Evolutionary conservation across 257 asterid genomes (phyloP).

Genomic region (Solanum bulbocastanum): DNA sequence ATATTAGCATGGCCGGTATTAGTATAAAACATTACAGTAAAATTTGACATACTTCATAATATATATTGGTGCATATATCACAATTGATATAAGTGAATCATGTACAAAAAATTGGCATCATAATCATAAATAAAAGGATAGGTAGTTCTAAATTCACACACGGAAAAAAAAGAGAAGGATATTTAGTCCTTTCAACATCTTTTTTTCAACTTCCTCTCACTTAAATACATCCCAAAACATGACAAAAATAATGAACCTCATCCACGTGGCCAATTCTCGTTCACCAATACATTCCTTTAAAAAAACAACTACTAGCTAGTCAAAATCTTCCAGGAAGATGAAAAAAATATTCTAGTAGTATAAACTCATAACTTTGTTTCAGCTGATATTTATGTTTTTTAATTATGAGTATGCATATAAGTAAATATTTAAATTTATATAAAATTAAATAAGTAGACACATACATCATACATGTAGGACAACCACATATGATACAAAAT

Average conservation of each 20-base stretch:
- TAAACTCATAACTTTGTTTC: background rate
- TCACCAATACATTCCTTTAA: background rate
- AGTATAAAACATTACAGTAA: background rate
- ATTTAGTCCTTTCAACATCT: background rate
- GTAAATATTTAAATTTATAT: no score
- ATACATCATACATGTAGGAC: no score
- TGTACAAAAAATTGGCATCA: background rate
- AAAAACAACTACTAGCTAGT: background rate
- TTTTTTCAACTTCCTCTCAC: background rate
- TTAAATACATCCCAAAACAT: background rate
- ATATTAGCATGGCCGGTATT: background rate
- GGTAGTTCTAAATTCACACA: background rate
- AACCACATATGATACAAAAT: no score
- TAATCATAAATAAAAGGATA: background rate
- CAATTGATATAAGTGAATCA: background rate
- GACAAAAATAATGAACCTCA: background rate
- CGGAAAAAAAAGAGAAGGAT: background rate
- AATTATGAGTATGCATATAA: no score
- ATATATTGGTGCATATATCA: background rate
- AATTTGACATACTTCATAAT: background rate
- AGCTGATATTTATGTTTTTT: no score
- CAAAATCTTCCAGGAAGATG: background rate
- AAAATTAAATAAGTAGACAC: no score
- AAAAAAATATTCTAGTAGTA: background rate
- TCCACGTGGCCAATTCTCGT: background rate